Evolutionary conservation across 2,329 filamentous ascomycete species (phyloP), one percentile per base, ranked within the genome.

Genomic region (Lizonia empirigonia): DNA sequence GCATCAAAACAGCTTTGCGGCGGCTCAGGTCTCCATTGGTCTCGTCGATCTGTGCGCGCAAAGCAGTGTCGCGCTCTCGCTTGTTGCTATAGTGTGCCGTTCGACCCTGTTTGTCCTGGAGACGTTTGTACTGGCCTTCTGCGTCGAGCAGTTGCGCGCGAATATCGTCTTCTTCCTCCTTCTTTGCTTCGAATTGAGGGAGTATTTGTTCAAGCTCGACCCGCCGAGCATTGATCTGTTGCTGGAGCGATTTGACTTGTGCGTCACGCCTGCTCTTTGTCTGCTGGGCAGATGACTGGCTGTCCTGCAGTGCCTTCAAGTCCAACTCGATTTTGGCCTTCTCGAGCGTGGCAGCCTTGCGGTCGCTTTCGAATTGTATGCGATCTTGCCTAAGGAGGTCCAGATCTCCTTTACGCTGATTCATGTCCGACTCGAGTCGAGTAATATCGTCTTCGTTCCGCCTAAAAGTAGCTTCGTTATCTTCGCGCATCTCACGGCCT

Each of bases 21-120:
- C 85, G 87, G 27, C 86, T 87, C 23, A 96, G 79, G 5, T 89
- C 88, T 27, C 84, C 78, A 59, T 91, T 88, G 45, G 92, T 84
- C 27, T 95, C 89, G 35, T 89, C 81, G 48, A 97, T 90, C 73
- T 97, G 89, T 55, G 85, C 82, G 54, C 85, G 85, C 40, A 99
- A 78, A 80, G 85, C 97, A 27, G 85, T 83, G 71, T 99, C 93
- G 34, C 95, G 87, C 69, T 97, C 91, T 7, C 84, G 83, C 77
- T 96, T 96, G 71, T 85, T 95, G 67, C 83, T 88, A 74, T 96
- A 99, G 56, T 91, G 88, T 15, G 89, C 88, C 59, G 89, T 91
- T 36, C 93, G 87, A 34, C 88, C 91, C 74, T 99, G 93, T 73
- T 99, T 99, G 41, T 89, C 90, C 68, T 96, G 90, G 7, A 99